phyloP scores from a whole-genome alignment of 2,329 filamentous ascomycete genomes.

The Dothistroma pini region DNA sequence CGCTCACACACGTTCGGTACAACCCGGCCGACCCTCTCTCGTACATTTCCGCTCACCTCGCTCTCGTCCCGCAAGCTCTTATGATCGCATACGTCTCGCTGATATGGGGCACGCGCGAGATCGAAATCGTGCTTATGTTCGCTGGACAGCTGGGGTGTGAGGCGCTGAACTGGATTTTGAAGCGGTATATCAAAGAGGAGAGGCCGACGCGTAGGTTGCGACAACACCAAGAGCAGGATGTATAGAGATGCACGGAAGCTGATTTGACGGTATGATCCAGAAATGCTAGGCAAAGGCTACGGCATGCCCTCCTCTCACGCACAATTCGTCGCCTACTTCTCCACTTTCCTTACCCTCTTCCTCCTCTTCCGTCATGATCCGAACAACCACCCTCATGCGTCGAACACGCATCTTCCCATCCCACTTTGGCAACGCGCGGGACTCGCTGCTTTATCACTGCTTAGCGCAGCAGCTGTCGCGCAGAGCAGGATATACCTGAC shows the following conservation, averaged over 20 bases:
- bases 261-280: slow-evolving; percentile 36
- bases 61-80: slow-evolving; percentile 86
- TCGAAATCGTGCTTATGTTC: slow-evolving; percentile 86
- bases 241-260: neutral
- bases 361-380: slow-evolving; percentile 75
- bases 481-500: slow-evolving; percentile 83
- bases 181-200: slow-evolving; percentile 89
- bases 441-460: slow-evolving; percentile 43
- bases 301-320: slow-evolving; percentile 97
- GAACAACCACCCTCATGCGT: slow-evolving; percentile 38
- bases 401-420: slow-evolving; percentile 53
- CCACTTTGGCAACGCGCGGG: slow-evolving; percentile 58
- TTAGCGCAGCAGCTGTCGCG: slow-evolving; percentile 55
- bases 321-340: slow-evolving; percentile 92
- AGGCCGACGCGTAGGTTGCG: slow-evolving; percentile 66
- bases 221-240: neutral
- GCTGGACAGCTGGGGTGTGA: slow-evolving; percentile 89
- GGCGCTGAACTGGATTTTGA: slow-evolving; percentile 81
- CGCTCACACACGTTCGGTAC: slow-evolving; percentile 96
- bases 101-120: slow-evolving; percentile 85
- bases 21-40: slow-evolving; percentile 83
- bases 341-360: slow-evolving; percentile 78
- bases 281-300: slow-evolving; percentile 84
- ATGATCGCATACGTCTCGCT: slow-evolving; percentile 87
- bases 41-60: slow-evolving; percentile 86